Conservation (phyloP, 2,329 filamentous ascomycete species). For the Neofusicoccum sp. region DNA sequence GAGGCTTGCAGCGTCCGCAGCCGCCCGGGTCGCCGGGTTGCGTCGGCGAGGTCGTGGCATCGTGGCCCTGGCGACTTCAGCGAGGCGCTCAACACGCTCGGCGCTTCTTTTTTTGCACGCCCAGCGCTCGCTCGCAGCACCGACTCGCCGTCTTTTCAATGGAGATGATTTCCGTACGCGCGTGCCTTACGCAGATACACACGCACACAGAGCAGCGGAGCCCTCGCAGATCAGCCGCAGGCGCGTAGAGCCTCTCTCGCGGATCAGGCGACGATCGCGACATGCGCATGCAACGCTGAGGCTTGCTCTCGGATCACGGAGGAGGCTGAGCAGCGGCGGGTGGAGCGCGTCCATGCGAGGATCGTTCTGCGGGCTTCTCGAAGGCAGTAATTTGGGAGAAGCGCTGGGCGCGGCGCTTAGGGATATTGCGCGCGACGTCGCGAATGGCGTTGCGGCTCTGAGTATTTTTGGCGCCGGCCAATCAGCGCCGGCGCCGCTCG, state of each 20-base stretch:
- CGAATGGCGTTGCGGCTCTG: constrained; percentile 9
- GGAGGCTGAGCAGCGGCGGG: constrained; percentile 12
- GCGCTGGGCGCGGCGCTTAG: constrained; percentile 9
- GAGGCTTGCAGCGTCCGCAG: not conserved
- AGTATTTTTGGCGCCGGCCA: constrained; percentile 11
- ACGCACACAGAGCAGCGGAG: not conserved
- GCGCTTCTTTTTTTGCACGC: not conserved
- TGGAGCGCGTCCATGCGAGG: constrained; percentile 1
- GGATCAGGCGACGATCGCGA: constrained; percentile 13
- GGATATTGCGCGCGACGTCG: not conserved
- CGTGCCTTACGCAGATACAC: not conserved
- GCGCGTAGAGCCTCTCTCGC: constrained; percentile 4
- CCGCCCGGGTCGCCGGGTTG: constrained; percentile 1
- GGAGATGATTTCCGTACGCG: not conserved
- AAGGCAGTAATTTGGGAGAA: not conserved
- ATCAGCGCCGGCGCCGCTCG: not conserved
- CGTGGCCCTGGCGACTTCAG: no score
- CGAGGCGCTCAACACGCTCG: no score
- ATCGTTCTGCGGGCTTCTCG: constrained; percentile 12
- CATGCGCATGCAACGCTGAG: not conserved
- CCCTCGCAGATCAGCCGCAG: constrained; percentile 10
- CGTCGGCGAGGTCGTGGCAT: not conserved
- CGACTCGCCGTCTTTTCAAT: not conserved
- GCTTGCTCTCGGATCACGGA: constrained; percentile 5
- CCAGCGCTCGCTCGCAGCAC: not conserved